phyloP scores from a whole-genome alignment of 2,329 filamentous ascomycete species.

The Arthrobotrys sinensis region DNA sequence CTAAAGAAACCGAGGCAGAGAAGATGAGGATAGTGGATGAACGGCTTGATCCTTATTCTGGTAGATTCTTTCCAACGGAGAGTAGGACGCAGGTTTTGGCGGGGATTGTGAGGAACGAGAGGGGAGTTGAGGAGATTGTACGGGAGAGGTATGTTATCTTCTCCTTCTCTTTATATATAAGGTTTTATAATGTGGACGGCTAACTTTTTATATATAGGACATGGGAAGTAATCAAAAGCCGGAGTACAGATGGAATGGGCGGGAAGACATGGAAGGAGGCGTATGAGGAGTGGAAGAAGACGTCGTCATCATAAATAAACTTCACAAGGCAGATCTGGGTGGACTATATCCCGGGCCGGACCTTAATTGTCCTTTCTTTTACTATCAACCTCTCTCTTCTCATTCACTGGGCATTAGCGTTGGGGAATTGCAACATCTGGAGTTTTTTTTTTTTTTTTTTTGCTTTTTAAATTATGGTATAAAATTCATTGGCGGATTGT shows the following conservation, averaged over 20 bases:
- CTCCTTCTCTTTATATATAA: background rate
- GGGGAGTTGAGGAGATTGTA: constrained; percentile 83
- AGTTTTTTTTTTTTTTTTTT: constrained; percentile 1
- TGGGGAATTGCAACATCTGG: background rate
- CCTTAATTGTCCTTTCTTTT: background rate
- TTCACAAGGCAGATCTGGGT: background rate
- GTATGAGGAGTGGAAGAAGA: constrained; percentile 52
- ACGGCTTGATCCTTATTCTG: constrained; percentile 91
- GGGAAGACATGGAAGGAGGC: constrained; percentile 52
- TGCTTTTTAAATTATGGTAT: background rate
- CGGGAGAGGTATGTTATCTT: constrained; percentile 72
- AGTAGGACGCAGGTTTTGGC: constrained; percentile 85
- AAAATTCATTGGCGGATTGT: constrained; percentile 2
- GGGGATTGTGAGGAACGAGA: constrained; percentile 80
- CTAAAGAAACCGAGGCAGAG: constrained; percentile 79
- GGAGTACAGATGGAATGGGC: constrained; percentile 50
- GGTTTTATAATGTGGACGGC: background rate
- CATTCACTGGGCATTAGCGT: background rate
- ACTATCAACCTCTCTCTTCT: constrained; percentile 24
- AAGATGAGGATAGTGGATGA: constrained; percentile 86
- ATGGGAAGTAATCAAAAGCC: constrained; percentile 49
- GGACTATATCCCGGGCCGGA: background rate
- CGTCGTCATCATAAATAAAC: constrained; percentile 1
- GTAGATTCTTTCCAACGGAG: constrained; percentile 83
- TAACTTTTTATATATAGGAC: constrained; percentile 36